Conservation (phyloP, 1,284 basidiomycete genomes). For the Dichomitus squalens region DNA sequence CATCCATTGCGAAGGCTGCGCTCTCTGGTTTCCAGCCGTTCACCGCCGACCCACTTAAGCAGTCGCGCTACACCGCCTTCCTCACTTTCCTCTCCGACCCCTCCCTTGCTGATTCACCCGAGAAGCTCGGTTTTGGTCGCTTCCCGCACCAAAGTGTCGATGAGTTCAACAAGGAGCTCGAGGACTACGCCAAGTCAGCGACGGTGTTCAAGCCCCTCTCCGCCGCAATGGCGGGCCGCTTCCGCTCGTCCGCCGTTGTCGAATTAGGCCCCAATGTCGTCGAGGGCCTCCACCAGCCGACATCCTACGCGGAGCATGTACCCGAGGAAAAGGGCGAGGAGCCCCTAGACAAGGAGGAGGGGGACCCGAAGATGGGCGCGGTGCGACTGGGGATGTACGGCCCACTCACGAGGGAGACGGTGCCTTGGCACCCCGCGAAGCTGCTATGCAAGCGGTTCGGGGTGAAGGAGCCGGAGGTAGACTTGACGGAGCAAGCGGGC, state of each 20-base stretch:
- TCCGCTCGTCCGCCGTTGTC: slow-evolving; percentile 76
- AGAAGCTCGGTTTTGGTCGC: slow-evolving; percentile 35
- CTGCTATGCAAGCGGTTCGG: slow-evolving; percentile 95
- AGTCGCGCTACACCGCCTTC: slow-evolving; percentile 85
- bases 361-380: slow-evolving; percentile 80
- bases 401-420: slow-evolving; percentile 74
- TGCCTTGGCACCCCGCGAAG: slow-evolving; percentile 77
- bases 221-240: slow-evolving; percentile 91
- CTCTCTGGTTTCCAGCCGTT: slow-evolving; percentile 89
- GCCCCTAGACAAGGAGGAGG: slow-evolving; percentile 40
- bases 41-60: slow-evolving; percentile 73
- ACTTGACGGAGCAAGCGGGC: slow-evolving; percentile 24
- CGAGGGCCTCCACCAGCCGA: slow-evolving; percentile 75
- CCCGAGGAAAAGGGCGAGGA: slow-evolving; percentile 39
- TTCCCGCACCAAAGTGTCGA: slow-evolving; percentile 62
- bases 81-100: slow-evolving; percentile 71
- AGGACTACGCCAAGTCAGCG: slow-evolving; percentile 87
- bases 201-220: slow-evolving; percentile 91
- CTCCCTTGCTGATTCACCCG: slow-evolving; percentile 40
- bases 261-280: slow-evolving; percentile 65
- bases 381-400: slow-evolving; percentile 89
- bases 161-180: slow-evolving; percentile 80
- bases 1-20: slow-evolving; percentile 84
- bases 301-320: slow-evolving; percentile 30
- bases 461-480: slow-evolving; percentile 76